Evolutionary conservation across 768 basidiomycete genomes (phyloP).

Genomic region (Chalciporus chontae): DNA sequence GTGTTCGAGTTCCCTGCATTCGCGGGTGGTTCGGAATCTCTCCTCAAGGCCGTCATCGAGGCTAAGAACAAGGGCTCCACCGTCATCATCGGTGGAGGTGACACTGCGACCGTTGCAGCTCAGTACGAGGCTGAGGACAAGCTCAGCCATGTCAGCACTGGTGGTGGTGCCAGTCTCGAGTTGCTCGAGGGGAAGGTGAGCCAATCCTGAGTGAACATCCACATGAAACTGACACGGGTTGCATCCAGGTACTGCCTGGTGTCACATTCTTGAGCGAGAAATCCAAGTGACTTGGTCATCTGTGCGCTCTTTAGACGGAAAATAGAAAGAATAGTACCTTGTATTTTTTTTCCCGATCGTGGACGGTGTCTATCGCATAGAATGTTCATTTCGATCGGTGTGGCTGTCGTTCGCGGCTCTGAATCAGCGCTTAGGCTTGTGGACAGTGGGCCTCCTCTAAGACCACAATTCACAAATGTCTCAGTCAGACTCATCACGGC

Average conservation of each 20-base stretch:
- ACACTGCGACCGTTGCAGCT: slow-evolving; percentile 95
- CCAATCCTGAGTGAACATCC: not conserved
- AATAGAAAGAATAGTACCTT: slow-evolving; percentile 1
- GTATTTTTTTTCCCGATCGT: slow-evolving; percentile 10
- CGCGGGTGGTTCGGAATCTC: slow-evolving; percentile 75
- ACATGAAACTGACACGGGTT: slow-evolving; percentile 13
- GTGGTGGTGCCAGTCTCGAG: slow-evolving; percentile 91
- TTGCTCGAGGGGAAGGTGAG: slow-evolving; percentile 95
- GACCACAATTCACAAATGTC: slow-evolving; percentile 6
- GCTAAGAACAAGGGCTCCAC: slow-evolving; percentile 83
- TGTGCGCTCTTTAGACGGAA: slow-evolving; percentile 9
- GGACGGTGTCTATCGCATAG: not conserved
- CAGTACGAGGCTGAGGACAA: slow-evolving; percentile 80
- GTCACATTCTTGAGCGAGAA: slow-evolving; percentile 90
- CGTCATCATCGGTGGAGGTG: slow-evolving; percentile 95
- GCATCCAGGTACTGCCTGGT: slow-evolving; percentile 72
- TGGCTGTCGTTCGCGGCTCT: no score
- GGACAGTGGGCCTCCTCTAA: no score
- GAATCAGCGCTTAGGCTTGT: no score
- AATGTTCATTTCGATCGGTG: no score
- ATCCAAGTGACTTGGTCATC: slow-evolving; percentile 21
- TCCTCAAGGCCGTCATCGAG: slow-evolving; percentile 82
- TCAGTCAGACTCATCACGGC: slow-evolving; percentile 13
- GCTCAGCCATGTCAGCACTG: slow-evolving; percentile 95
- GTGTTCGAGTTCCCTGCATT: slow-evolving; percentile 97